phyloP scores from a whole-genome alignment of 2,329 filamentous ascomycete genomes.

The Periglandula ipomoeae region DNA sequence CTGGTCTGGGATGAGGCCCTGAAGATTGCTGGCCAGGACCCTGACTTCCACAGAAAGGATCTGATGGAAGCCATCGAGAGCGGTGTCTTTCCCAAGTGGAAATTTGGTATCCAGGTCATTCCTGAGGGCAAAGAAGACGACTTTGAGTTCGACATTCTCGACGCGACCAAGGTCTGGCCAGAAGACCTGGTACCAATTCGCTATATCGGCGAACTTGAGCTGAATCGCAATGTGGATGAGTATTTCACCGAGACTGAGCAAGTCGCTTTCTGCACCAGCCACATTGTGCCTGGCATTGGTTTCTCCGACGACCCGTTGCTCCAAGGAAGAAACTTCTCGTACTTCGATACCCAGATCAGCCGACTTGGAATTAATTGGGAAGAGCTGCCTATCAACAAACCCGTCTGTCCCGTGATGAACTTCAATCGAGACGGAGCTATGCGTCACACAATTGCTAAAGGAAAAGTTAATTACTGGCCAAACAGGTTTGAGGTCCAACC shows the following conservation, averaged over 20 bases:
- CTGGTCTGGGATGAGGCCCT: slow-evolving; percentile 73
- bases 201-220: slow-evolving; percentile 69
- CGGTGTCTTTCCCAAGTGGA: slow-evolving; percentile 66
- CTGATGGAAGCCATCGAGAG: slow-evolving; percentile 64
- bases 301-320: slow-evolving; percentile 67
- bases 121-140: slow-evolving; percentile 62
- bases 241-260: slow-evolving; percentile 80
- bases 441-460: slow-evolving; percentile 8
- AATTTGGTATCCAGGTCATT: slow-evolving; percentile 72
- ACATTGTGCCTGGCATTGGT: slow-evolving; percentile 70
- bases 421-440: slow-evolving; percentile 53
- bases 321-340: slow-evolving; percentile 63
- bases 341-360: slow-evolving; percentile 44
- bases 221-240: slow-evolving; percentile 73
- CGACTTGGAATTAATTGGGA: slow-evolving; percentile 68
- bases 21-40: slow-evolving; percentile 65
- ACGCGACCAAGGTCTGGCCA: slow-evolving; percentile 80
- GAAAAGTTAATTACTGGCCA: slow-evolving; percentile 10
- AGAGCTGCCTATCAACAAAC: slow-evolving; percentile 68
- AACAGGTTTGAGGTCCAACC: slow-evolving; percentile 48
- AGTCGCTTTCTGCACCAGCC: slow-evolving; percentile 71
- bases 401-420: slow-evolving; percentile 66
- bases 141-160: slow-evolving; percentile 79
- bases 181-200: slow-evolving; percentile 66
- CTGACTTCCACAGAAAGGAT: slow-evolving; percentile 76